phyloP scores from a whole-genome alignment of 192 early-diverging fungal genomes.

The Entomortierella lignicola region DNA sequence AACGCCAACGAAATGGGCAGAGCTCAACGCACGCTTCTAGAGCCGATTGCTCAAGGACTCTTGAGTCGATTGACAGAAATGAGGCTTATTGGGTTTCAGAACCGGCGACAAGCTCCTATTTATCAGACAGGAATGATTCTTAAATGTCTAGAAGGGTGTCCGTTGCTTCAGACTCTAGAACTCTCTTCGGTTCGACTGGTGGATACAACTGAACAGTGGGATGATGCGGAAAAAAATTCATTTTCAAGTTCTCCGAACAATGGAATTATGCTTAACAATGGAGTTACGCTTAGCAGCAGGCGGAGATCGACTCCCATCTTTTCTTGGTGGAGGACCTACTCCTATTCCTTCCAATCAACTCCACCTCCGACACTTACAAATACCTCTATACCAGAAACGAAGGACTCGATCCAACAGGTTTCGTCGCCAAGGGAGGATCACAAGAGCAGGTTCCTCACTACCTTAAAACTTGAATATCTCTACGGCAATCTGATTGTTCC shows the following conservation, averaged over 20 bases:
- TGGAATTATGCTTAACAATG: neutral
- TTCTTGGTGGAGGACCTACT: too few species aligned
- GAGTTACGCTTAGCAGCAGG: neutral
- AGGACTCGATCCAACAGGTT: neutral
- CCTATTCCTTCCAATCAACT: too few species aligned
- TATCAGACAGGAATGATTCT: constrained; percentile 24
- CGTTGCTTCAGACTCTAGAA: constrained; percentile 13
- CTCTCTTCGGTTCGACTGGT: constrained; percentile 8
- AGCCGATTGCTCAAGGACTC: constrained; percentile 5
- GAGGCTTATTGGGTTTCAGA: neutral
- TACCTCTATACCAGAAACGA: too few species aligned
- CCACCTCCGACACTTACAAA: too few species aligned
- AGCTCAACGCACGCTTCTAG: neutral
- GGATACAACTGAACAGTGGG: constrained; percentile 6
- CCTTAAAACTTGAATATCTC: constrained; percentile 3
- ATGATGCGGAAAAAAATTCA: neutral
- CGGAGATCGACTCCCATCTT: neutral
- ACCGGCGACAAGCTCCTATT: neutral
- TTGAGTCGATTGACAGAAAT: constrained; percentile 17
- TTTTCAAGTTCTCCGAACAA: neutral
- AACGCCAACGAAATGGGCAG: neutral
- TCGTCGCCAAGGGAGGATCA: neutral
- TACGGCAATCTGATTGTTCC: neutral
- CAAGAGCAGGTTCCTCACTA: neutral
- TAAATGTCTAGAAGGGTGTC: constrained; percentile 8